Conservation (phyloP, 2,329 filamentous ascomycete species). For the Diaporthe helianthi region DNA sequence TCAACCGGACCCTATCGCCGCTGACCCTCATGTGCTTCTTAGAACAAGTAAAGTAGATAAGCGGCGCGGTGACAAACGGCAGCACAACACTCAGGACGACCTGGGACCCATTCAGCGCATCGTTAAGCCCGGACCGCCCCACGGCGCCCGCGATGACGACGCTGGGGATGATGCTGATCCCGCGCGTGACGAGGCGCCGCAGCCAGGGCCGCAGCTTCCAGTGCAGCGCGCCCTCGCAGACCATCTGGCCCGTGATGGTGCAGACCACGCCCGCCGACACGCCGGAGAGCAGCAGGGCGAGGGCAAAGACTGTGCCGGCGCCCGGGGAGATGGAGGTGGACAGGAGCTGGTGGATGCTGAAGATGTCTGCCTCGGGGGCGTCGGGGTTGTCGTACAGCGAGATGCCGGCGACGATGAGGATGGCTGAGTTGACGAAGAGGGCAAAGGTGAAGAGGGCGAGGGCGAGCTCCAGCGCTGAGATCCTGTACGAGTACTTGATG, state of each 20-base stretch:
- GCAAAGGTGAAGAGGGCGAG: not conserved
- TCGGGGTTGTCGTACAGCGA: slow-evolving; percentile 63
- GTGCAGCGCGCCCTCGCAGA: not conserved
- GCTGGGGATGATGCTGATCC: not conserved
- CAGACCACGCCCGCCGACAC: slow-evolving; percentile 85
- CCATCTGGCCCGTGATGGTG: slow-evolving; percentile 67
- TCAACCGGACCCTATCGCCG: not conserved
- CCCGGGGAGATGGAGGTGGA: slow-evolving; percentile 45
- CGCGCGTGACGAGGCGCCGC: not conserved
- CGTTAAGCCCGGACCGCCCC: not conserved
- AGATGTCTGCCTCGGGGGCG: slow-evolving; percentile 73
- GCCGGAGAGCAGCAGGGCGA: slow-evolving; percentile 81
- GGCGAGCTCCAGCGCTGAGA: not conserved
- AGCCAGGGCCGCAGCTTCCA: not conserved
- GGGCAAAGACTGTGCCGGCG: slow-evolving; percentile 83
- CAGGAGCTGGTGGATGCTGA: slow-evolving; percentile 74
- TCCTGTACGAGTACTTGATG: not conserved
- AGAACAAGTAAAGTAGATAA: not conserved
- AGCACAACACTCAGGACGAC: not conserved
- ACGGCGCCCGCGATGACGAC: not conserved
- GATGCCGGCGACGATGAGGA: slow-evolving; percentile 84
- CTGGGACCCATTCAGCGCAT: not conserved
- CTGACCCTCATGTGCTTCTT: not conserved
- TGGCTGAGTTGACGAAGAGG: slow-evolving; percentile 83
- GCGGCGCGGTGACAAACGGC: not conserved